phyloP scores from a whole-genome alignment of 768 basidiomycete genomes.

The Tricholoma sp. region DNA sequence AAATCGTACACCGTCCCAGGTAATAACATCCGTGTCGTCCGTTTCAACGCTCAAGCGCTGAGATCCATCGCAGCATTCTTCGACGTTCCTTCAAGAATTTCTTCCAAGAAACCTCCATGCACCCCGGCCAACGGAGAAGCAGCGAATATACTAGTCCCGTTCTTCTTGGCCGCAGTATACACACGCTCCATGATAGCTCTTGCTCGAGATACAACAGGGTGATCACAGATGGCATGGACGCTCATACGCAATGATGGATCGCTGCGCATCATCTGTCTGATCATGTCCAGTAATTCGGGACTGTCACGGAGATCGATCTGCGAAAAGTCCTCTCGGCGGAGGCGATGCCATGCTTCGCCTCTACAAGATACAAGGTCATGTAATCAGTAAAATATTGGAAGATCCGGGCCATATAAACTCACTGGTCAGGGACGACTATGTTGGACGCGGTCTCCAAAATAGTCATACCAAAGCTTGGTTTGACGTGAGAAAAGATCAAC shows the following conservation, averaged over 20 bases:
- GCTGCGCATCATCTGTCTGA: conserved; percentile 74
- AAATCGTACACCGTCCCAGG: conserved; percentile 6
- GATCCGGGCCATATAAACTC: conserved; percentile 34
- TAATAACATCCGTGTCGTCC: conserved; percentile 3
- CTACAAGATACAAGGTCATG: conserved; percentile 35
- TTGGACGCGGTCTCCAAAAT: conserved; percentile 94
- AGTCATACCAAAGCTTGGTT: conserved; percentile 83
- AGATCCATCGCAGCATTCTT: conserved; percentile 34
- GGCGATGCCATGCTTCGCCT: conserved; percentile 90
- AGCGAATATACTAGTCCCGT: conserved; percentile 39
- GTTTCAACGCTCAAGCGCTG: conserved; percentile 23
- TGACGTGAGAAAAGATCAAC: conserved; percentile 35
- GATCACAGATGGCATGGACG: conserved; percentile 50
- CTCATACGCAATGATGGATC: conserved; percentile 57
- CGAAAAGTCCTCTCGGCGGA: conserved; percentile 87
- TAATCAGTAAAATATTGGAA: conserved; percentile 18
- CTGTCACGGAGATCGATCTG: conserved; percentile 72
- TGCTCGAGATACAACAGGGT: conserved; percentile 61
- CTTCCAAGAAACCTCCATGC: conserved; percentile 56
- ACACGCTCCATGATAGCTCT: conserved; percentile 57
- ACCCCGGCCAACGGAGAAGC: conserved; percentile 62
- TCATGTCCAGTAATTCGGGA: conserved; percentile 58
- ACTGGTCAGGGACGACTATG: conserved; percentile 96
- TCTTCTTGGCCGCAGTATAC: conserved; percentile 29
- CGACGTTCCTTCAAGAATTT: conserved; percentile 41